Evolutionary conservation across 352 stramenopile genomes (phyloP).

Genomic region (Bremia lactucae): DNA sequence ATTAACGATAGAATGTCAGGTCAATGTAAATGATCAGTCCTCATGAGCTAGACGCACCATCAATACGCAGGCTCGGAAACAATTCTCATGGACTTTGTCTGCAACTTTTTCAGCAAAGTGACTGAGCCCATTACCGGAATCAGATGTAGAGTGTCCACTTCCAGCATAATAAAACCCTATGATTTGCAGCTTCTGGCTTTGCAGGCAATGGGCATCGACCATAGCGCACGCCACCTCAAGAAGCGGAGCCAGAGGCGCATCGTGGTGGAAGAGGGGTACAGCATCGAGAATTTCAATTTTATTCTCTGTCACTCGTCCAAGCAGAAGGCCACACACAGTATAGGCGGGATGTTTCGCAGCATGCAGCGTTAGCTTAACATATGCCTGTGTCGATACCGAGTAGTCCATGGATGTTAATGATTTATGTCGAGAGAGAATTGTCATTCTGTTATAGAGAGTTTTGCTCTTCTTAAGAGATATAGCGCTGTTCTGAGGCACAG

Average conservation of each 20-base stretch:
- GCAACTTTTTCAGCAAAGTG: conserved; percentile 54
- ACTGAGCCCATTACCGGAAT: conserved; percentile 27
- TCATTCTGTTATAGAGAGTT: conserved; percentile 1
- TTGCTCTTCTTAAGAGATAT: conserved; percentile 14
- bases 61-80: conserved; percentile 56
- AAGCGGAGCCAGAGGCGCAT: conserved; percentile 49
- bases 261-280: conserved; percentile 75
- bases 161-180: conserved; percentile 56
- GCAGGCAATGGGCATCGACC: conserved; percentile 44
- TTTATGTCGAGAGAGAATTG: conserved; percentile 6
- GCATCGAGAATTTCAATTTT: conserved; percentile 44
- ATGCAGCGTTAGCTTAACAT: conserved; percentile 72
- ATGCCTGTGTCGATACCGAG: conserved; percentile 42
- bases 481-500: background rate
- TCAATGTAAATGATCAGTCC: too few relatives aligned
- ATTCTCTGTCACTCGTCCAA: conserved; percentile 38
- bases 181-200: conserved; percentile 38
- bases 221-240: conserved; percentile 56
- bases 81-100: conserved; percentile 56
- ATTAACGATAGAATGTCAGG: conserved; percentile 6
- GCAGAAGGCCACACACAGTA: conserved; percentile 42
- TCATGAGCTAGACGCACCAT: too few relatives aligned
- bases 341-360: conserved; percentile 42
- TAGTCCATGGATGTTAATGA: conserved; percentile 29
- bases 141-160: conserved; percentile 20